Evolutionary conservation across 306 rosid species (phyloP).

Genomic region (Vachellia pachyceras): DNA sequence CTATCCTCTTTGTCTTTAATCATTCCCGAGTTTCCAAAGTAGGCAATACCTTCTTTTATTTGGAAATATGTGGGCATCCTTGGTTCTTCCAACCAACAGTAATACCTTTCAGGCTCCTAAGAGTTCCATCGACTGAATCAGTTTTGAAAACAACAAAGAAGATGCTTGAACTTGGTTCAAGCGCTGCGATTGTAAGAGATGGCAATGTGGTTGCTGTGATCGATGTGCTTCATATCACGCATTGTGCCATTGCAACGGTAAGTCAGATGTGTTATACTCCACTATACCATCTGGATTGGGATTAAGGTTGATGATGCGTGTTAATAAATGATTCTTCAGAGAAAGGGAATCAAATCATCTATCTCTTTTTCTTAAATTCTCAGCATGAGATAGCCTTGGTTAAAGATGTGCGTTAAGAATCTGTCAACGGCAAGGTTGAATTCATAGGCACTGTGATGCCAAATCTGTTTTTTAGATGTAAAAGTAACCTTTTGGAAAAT

Average conservation of each 20-base stretch:
- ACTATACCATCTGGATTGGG: neutral
- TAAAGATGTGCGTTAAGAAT: too few species aligned
- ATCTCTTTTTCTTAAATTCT: too few species aligned
- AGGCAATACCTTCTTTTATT: slow-evolving; percentile 75
- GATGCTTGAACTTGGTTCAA: slow-evolving; percentile 75
- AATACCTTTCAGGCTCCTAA: slow-evolving; percentile 68
- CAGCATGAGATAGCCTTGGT: too few species aligned
- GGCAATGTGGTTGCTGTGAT: slow-evolving; percentile 74
- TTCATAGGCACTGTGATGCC: too few species aligned
- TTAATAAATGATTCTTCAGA: too few species aligned
- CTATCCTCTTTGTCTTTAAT: slow-evolving; percentile 90
- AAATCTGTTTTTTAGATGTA: too few species aligned
- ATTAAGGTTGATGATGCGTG: too few species aligned
- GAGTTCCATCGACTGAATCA: slow-evolving; percentile 73
- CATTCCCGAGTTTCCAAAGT: slow-evolving; percentile 92
- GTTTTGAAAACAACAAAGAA: slow-evolving; percentile 74
- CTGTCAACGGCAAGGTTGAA: too few species aligned
- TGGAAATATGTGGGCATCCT: slow-evolving; percentile 11
- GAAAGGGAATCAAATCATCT: too few species aligned
- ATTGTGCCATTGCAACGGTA: slow-evolving; percentile 94
- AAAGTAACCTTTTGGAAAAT: neutral
- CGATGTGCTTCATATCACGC: slow-evolving; percentile 88
- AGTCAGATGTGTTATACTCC: slow-evolving; percentile 50
- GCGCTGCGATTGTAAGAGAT: slow-evolving; percentile 89
- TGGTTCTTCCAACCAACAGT: slow-evolving; percentile 38